phyloP scores from a whole-genome alignment of 1,284 basidiomycete genomes.

The Sporisorium reilianum region DNA sequence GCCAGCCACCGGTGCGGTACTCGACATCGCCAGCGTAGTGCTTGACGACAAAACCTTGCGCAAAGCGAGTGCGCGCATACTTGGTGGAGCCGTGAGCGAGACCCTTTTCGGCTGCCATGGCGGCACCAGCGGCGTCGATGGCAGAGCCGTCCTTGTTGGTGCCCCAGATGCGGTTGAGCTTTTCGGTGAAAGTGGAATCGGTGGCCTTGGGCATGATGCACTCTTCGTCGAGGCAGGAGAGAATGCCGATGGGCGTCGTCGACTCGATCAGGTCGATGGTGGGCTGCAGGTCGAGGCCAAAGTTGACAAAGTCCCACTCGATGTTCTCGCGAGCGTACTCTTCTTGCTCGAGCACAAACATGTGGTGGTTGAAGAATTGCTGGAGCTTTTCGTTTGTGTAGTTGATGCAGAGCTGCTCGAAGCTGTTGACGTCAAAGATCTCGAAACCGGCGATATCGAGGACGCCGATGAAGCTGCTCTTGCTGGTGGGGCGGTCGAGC shows the following conservation, averaged over 20 bases:
- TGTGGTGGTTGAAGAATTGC: conserved; percentile 86
- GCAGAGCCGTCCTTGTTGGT: conserved; percentile 61
- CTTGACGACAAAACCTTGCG: conserved; percentile 91
- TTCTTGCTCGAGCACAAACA: conserved; percentile 99
- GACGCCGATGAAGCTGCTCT: conserved; percentile 96
- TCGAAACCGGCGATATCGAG: conserved; percentile 99
- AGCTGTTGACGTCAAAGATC: conserved; percentile 77
- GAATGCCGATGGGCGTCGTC: conserved; percentile 80
- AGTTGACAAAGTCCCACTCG: conserved; percentile 99
- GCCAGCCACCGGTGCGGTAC: conserved; percentile 94
- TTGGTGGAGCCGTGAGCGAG: conserved; percentile 74
- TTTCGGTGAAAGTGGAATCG: conserved; percentile 94
- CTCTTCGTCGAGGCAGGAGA: conserved; percentile 95
- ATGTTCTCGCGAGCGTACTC: conserved; percentile 97
- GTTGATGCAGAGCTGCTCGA: conserved; percentile 99
- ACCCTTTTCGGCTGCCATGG: conserved; percentile 54
- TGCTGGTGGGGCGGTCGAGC: conserved; percentile 86
- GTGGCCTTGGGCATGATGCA: conserved; percentile 99
- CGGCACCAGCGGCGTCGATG: conserved; percentile 48
- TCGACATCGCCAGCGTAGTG: conserved; percentile 98
- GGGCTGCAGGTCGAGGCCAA: conserved; percentile 95
- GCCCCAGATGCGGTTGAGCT: conserved; percentile 73
- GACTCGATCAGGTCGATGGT: conserved; percentile 98
- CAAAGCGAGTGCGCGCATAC: conserved; percentile 87
- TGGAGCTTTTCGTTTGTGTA: conserved; percentile 81